Conservation (phyloP, 148 eudicot species). For the Amaranthus palmeri region DNA sequence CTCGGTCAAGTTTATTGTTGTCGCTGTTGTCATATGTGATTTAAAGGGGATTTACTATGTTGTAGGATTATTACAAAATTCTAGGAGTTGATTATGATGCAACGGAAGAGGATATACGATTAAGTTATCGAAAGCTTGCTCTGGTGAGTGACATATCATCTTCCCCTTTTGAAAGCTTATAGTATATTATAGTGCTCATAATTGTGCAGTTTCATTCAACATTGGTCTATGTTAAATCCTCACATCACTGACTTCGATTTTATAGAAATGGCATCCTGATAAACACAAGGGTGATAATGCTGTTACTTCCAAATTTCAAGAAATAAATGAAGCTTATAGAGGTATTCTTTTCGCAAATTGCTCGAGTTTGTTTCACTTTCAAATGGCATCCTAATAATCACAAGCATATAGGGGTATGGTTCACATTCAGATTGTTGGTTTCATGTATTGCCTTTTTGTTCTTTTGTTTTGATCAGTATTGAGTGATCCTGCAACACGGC, state of each 20-base stretch:
- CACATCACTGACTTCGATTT: conserved; percentile 4
- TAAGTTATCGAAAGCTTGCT: conserved; percentile 52
- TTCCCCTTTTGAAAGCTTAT: background rate
- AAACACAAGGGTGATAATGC: conserved; percentile 51
- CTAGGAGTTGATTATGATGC: conserved; percentile 64
- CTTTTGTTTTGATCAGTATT: conserved; percentile 35
- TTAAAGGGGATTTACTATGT: conserved; percentile 12
- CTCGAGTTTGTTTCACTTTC: background rate
- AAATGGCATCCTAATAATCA: too few relatives aligned
- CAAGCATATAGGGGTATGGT: background rate
- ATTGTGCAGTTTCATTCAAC: background rate
- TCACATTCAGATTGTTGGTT: background rate
- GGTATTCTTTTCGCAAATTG: conserved; percentile 29
- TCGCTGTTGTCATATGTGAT: conserved; percentile 1
- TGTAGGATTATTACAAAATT: conserved; percentile 60
- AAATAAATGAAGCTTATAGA: conserved; percentile 58
- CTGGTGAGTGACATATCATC: conserved; percentile 37
- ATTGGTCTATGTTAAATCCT: background rate
- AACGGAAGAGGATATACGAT: conserved; percentile 48
- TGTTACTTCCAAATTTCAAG: conserved; percentile 55
- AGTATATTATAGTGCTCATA: background rate
- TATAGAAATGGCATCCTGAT: conserved; percentile 70
- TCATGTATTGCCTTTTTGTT: background rate
- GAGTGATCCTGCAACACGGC: conserved; percentile 54
- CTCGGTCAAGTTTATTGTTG: background rate